Base-by-base conservation (phyloP, 139 green algal genomes). In the Chlamydomonas schloesseri region DNA sequence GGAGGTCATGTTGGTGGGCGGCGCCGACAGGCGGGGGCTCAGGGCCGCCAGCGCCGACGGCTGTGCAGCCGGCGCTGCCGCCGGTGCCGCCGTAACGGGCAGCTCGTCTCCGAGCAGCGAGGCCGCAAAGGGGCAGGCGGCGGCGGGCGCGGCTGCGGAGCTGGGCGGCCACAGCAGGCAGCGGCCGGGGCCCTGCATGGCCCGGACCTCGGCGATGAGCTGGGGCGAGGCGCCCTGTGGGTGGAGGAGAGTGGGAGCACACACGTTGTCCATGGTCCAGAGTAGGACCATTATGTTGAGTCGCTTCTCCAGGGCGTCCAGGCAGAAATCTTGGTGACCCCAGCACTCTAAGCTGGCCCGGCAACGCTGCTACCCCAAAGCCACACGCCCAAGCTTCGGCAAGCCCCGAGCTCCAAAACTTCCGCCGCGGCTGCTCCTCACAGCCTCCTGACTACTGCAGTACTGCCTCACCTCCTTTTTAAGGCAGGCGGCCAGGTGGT, bases 141-240 rank as follows among this genome's bases (percentile, higher is more conserved):
- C 34, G 50, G 58, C 75, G 50, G 37, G 31, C 24, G 24, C n/a
- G 31, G 64, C 33, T 0, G 28, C 34, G 23, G 34, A 6, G 28
- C 24, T 24, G 23, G 76, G 76, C 17, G 76, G 76, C 34, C 36
- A 73, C 18, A 83, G 29, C 26, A 83, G 62, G 34, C 60, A 73
- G 34, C 31, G 60, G 76, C 76, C 76, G 10, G 76, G 60, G 8
- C 37, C 36, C 76, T 60, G 60, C 33, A 47, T 42, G 60, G 3
- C 60, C 17, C 36, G 36, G 9, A 83, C 26, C 60, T 60, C 60
- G 20, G 76, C 23, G 11, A 73, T 11, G 3, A 26, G 23, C 24
- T 73, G 37, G 6, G 60, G 3, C 29, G 76, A 18, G 1, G 76
- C 58, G 34, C 60, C 76, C 76, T 83, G 76, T n/a, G n/a, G n/a